Percentiles rank a stretch among this genome's conserved stretches.
Evolutionary conservation across 805 yeast species (phyloP).

Genomic region (Kluyveromyces wickerhamii): DNA sequence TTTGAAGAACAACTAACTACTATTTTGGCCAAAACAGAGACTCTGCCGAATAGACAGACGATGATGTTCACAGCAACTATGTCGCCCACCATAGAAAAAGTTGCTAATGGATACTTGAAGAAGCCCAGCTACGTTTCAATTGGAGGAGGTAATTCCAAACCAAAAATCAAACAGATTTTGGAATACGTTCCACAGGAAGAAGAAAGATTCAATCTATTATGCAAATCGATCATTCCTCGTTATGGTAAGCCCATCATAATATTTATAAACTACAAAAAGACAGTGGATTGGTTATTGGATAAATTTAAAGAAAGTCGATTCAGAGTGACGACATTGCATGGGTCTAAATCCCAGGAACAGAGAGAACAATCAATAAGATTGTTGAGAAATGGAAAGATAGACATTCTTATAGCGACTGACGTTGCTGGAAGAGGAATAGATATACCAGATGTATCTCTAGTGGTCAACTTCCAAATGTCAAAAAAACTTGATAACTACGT

Average conservation of each 20-base stretch:
- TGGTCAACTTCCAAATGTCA: conserved; percentile 81
- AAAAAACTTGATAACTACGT: conserved; percentile 72
- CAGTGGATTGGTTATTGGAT: conserved; percentile 60
- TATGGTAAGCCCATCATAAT: conserved; percentile 59
- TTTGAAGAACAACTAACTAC: conserved; percentile 72
- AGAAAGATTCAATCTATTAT: conserved; percentile 34
- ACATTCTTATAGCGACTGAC: conserved; percentile 81
- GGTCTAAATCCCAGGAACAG: conserved; percentile 76
- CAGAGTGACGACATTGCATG: conserved; percentile 64
- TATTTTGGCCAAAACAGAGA: conserved; percentile 51
- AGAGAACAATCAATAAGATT: conserved; percentile 69
- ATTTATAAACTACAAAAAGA: conserved; percentile 69
- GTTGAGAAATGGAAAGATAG: conserved; percentile 47
- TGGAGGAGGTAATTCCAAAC: conserved; percentile 59
- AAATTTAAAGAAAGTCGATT: conserved; percentile 40
- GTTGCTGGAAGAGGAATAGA: conserved; percentile 96
- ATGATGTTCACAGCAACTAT: conserved; percentile 95
- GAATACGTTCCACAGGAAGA: conserved; percentile 41
- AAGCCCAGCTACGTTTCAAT: conserved; percentile 59
- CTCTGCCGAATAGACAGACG: conserved; percentile 38
- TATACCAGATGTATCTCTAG: conserved; percentile 77
- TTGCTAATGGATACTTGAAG: conserved; percentile 54
- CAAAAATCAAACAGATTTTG: conserved; percentile 55
- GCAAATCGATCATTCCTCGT: conserved; percentile 11
- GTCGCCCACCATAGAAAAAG: conserved; percentile 60